Evolutionary conservation across 805 yeast genomes (phyloP), one percentile per base, ranked within the genome.

Genomic region (Wickerhamiella spandovensis): DNA sequence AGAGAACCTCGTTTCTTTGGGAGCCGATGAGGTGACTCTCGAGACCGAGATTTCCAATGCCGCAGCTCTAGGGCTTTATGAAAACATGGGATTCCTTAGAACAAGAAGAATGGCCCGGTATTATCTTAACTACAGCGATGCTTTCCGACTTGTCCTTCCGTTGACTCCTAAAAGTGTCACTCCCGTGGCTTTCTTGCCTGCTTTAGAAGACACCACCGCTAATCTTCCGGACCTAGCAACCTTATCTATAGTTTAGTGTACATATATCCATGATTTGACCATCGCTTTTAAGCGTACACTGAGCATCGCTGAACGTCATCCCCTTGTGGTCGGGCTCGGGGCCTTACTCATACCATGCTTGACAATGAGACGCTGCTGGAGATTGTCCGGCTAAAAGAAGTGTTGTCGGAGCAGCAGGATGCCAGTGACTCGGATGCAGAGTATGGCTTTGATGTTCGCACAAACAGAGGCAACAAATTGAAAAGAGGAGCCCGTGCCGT

Each of bases 111-210:
- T 90, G 63, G 83, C 79, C 62, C 72, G 95, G 48, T 92, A 92
- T 70, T 92, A 92, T 62, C 65, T 90, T 59, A 90, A 89, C 64
- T 84, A 90, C 56, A 95, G 84, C 61, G 98, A 92, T 67, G 97
- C 98, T 0, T 90, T 74, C 64, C 75, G 96, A 55, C 71, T 92
- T 58, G 81, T 90, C 7, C 64, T 92, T 43, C 97, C 97, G 2
- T 61, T 92, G 17, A 79, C 84, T 2, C 79, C 77, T 22, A 78
- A 71, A 51, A 71, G 84, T 35, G 65, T 76, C 18, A 52, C 48
- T 20, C 53, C 64, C 51, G 51, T 59, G 4, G 57, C 61, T 13
- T 64, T 64, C 39, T 50, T 64, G 30, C 39, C 39, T 3, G 39
- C 12, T 28, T 15, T 28, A 4, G 32, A 28, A 9, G 32, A 15